Conservation (phyloP, 306 rosid genomes). For the Acacia confusa region DNA sequence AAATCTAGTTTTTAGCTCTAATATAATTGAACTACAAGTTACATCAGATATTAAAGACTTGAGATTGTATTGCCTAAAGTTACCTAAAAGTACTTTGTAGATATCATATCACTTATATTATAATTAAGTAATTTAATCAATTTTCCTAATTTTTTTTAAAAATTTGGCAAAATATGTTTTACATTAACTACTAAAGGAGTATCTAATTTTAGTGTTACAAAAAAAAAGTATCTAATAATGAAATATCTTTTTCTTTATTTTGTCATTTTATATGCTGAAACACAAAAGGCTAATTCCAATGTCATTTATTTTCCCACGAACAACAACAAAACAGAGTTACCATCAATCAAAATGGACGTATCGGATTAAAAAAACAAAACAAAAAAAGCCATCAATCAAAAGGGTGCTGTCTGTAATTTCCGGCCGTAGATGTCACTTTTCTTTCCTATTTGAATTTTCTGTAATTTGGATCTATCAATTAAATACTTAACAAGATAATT, state of each 20-base stretch:
- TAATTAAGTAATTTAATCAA: too few species aligned
- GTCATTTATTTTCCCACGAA: not conserved
- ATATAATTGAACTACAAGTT: too few species aligned
- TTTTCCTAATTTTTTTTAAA: too few species aligned
- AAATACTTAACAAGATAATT: not conserved
- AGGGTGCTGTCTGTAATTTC: not conserved
- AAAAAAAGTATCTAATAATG: not conserved
- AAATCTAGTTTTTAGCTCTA: too few species aligned
- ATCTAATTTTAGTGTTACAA: too few species aligned
- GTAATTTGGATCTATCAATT: not conserved
- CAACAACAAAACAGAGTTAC: not conserved
- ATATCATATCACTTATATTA: too few species aligned
- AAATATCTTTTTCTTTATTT: not conserved
- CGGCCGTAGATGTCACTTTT: not conserved
- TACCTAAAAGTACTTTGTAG: too few species aligned
- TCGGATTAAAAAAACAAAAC: too few species aligned
- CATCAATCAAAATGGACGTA: not conserved
- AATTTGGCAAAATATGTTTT: too few species aligned
- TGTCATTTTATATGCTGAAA: not conserved
- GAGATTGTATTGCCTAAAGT: too few species aligned
- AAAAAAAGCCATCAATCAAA: not conserved
- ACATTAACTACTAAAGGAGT: too few species aligned
- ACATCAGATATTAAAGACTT: too few species aligned
- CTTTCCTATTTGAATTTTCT: not conserved
- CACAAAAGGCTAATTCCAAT: not conserved